Evolutionary conservation across 192 early-diverging fungal species (phyloP), one percentile per base, ranked within the genome.

Genomic region (Backusella liffmaniae): DNA sequence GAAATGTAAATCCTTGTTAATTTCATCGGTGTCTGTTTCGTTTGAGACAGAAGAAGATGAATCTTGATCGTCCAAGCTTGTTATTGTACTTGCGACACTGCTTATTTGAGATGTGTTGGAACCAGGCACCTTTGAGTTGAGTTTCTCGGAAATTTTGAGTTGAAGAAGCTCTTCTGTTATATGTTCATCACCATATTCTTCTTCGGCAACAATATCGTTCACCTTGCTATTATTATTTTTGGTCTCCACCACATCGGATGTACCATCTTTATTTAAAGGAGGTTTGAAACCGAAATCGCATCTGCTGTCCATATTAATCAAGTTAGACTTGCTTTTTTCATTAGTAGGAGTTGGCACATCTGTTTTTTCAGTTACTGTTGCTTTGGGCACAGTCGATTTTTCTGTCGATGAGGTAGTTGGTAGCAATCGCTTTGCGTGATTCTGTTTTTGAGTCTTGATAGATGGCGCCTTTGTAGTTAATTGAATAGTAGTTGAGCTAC

Each of bases 381-480:
- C 67, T 21, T 69, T 69, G 18, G 67, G 36, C 2, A 37, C n/a
- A 41, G 21, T 29, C 26, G 67, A 68, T 36, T 34, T 37, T n/a
- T 34, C 32, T 69, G 67, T 39, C 13, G 10, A n/a, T n/a, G 35
- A 35, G 23, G 67, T 23, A 12, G 67, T 69, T 23, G 67, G 67
- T 69, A 69, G n/a, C 21, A 69, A 69, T 37, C 67, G 67, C 12
- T 37, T 69, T 18, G 34, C 18, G 41, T 69, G 67, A 4, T 69
- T 37, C 21, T 69, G 35, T 41, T 69, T 69, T 35, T 39, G 21
- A 37, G 34, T 69, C 35, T 39, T 69, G 21, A 36, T 37, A 6
- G 34, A 21, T 37, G 67, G 21, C 5, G 35, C 5, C 12, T 37
- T 35, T 69, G 18, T 69, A 23, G n/a, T 37, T 12, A n/a, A 41